Base-by-base conservation (phyloP, 129 eudicot species). In the Gnaphalium uliginosum region DNA sequence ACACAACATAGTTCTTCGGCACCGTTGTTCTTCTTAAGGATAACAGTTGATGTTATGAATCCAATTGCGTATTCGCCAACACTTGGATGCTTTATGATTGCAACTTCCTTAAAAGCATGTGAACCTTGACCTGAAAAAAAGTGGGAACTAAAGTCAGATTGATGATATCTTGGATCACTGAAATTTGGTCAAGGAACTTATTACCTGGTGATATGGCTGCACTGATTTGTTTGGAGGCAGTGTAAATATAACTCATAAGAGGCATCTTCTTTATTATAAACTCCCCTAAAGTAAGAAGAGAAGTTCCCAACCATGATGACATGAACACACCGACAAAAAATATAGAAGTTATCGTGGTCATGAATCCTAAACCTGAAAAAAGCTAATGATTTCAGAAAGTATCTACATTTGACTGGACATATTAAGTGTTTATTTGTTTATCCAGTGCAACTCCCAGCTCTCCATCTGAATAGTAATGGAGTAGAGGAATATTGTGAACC, bases 1-100 rank as follows among this genome's bases (percentile, higher is more conserved):
- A 88, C 95, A 53, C 90, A 85, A 71, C 83, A 86, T 60, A 91
- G 87, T 78, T 88, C 97, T 82, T 91, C 97, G 6, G 78, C 64
- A 6, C 97, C 92, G 22, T 83, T 61, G 33, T 26, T 61, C 14
- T 61, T 61, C 37, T 22, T 14, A 26, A 61, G 67, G 67, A n/a
- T 63, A 63, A 63, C 43, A 6, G 68, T 63, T 63, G 68, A 63
- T 29, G 68, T 63, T 29, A 63, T 17, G 43, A 63, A 63, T 63
- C 68, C 68, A 6, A 63, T 1, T 27, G 43, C 41, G 4, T 63
- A 63, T 63, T 63, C 43, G 11, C 43, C 68, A 27, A 15, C 43
- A 63, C 68, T 63, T 15, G 68, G 68, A 63, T 63, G 68, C 68
- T n/a, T 63, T 63, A 63, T 63, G 19, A 29, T 63, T 63, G 43